These are phyloP conservation scores for Calvatia gigantea DNA, from an alignment of 768 basidiomycete species.

Conservation along the genomic window DNA sequence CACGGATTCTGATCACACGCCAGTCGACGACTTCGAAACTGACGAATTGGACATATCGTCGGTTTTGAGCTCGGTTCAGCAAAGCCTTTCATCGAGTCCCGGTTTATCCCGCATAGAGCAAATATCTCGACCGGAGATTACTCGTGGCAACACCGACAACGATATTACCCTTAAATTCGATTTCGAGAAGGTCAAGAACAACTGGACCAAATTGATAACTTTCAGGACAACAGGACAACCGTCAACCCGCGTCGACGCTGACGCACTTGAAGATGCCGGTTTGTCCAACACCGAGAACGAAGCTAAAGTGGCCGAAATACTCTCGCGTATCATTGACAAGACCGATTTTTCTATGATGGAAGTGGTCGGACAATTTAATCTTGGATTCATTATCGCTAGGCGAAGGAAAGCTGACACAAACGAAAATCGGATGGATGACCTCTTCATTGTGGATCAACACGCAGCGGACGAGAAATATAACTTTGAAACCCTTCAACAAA, in stretches of 20 bases:
- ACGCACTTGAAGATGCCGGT: conserved; percentile 31
- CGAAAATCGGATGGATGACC: conserved; percentile 58
- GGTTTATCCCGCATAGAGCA: conserved; percentile 10
- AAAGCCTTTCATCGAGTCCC: conserved; percentile 12
- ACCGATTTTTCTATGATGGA: conserved; percentile 82
- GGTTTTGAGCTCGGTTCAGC: conserved; percentile 17
- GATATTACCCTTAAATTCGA: conserved; percentile 28
- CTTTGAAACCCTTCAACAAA: conserved; percentile 89
- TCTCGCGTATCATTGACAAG: conserved; percentile 86
- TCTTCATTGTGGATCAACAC: conserved; percentile 97
- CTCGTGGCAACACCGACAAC: conserved; percentile 27
- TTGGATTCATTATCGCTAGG: conserved; percentile 88
- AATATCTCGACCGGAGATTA: conserved; percentile 35
- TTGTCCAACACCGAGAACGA: conserved; percentile 44
- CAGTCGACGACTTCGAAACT: conserved; percentile 15
- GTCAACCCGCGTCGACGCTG: background rate
- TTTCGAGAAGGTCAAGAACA: conserved; percentile 18
- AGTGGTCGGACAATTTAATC: conserved; percentile 91
- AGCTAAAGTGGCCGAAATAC: conserved; percentile 54
- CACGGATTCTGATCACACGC: background rate
- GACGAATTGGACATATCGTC: conserved; percentile 19
- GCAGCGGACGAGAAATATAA: conserved; percentile 99
- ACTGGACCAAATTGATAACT: conserved; percentile 14
- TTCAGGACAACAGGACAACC: background rate
- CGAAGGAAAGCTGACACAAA: conserved; percentile 33